Percentiles rank a stretch among this genome's conserved stretches.
phyloP scores from a whole-genome alignment of 2,329 filamentous ascomycete genomes.

The Aspergillus quadrilineatus region DNA sequence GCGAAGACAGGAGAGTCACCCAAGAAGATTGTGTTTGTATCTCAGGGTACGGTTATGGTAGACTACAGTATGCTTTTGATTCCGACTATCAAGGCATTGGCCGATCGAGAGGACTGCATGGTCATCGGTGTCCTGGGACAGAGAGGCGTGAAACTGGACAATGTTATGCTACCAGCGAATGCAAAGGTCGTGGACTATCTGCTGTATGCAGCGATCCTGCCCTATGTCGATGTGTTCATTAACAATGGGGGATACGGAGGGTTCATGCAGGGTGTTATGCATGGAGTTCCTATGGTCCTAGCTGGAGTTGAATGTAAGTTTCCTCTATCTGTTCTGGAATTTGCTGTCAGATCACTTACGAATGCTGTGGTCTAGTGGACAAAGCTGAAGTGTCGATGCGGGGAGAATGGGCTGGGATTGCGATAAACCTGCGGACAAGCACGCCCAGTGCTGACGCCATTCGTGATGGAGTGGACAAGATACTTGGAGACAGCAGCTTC shows the following conservation, averaged over 20 bases:
- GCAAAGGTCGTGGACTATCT: constrained; percentile 1
- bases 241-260: constrained; percentile 7
- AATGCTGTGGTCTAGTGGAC: not conserved
- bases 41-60: constrained; percentile 1
- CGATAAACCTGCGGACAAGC: not conserved
- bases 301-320: constrained; percentile 3
- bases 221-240: constrained; percentile 5
- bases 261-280: constrained; percentile 6
- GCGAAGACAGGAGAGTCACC: not conserved
- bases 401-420: constrained; percentile 1
- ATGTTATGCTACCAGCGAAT: not conserved
- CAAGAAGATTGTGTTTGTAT: constrained; percentile 8
- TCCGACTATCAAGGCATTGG: constrained; percentile 4
- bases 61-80: constrained; percentile 2
- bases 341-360: not conserved
- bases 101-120: not conserved
- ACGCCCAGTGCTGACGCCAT: not conserved
- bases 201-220: constrained; percentile 5
- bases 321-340: not conserved
- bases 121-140: constrained; percentile 6
- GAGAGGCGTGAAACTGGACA: not conserved
- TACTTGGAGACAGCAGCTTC: not conserved
- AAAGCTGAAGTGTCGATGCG: constrained; percentile 7
- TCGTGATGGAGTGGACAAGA: not conserved
- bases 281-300: constrained; percentile 8